Evolutionary conservation across 2,329 filamentous ascomycete genomes (phyloP).

Genomic region (Trichophyton schoenleinii): DNA sequence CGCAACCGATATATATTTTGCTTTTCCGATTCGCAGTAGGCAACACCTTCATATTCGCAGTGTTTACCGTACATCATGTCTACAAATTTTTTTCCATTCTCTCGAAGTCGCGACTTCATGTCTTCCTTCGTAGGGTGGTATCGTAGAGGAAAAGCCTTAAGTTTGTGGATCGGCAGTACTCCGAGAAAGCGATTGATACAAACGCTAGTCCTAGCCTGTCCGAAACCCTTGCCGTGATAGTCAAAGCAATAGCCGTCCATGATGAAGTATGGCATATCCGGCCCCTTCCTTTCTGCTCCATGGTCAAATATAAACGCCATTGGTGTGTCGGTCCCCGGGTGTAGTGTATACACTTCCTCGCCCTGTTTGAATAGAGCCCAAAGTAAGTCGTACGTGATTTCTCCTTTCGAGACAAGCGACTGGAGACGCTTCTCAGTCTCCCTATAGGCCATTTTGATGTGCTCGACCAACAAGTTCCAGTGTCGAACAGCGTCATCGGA

Average conservation of each 20-base stretch:
- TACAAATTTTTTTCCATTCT: background rate
- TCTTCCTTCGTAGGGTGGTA: background rate
- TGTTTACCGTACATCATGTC: background rate
- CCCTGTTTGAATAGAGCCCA: slow-evolving; percentile 27
- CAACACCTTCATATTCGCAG: background rate
- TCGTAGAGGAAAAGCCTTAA: background rate
- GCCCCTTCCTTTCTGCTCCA: background rate
- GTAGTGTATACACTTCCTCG: slow-evolving; percentile 19
- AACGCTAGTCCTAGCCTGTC: background rate
- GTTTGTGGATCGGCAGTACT: background rate
- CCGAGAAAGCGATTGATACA: background rate
- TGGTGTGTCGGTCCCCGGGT: slow-evolving; percentile 16
- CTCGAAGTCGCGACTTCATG: background rate
- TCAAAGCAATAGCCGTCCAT: background rate
- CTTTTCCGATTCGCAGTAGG: background rate
- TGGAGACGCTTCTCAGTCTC: slow-evolving; percentile 17
- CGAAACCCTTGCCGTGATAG: background rate
- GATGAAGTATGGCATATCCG: background rate
- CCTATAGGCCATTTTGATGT: slow-evolving; percentile 18
- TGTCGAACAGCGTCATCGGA: slow-evolving; percentile 7
- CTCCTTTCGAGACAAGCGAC: slow-evolving; percentile 18
- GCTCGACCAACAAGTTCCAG: slow-evolving; percentile 19
- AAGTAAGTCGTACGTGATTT: slow-evolving; percentile 28
- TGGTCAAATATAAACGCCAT: background rate
- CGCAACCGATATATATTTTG: background rate